Evolutionary conservation across 2,329 filamentous ascomycete species (phyloP), one percentile per base, ranked within the genome.

Genomic region (Allantophomopsis lycopodina): DNA sequence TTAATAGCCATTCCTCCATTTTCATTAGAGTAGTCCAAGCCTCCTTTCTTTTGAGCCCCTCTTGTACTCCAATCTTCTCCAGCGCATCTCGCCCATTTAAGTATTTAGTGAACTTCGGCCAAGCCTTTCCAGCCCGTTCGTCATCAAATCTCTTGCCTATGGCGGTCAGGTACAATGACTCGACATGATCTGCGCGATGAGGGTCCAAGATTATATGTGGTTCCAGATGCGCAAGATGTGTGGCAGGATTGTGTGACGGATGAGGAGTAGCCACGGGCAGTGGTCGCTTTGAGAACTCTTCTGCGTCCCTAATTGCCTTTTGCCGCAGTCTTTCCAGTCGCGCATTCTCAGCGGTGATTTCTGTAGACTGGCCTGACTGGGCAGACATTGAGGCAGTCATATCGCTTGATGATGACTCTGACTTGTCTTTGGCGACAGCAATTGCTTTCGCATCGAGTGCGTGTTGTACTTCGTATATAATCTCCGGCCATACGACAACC

Each of bases 31-130:
- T 63, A 36, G 73, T 71, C 65, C 83, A 87, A 12, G 86, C 70
- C 49, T 83, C 79, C 61, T 89, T 93, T 41, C 86, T 69, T 64
- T 91, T 94, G 63, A 93, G 71, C 5, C 83, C 83, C 60, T 95
- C 86, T 41, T 81, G 72, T n/a, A 91, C 64, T 1, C 83, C 76
- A 47, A 98, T 82, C 50, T 88, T 79, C 62, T 98, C 91, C 43
- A 96, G 66, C 2, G 88, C 80, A 53, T 82, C 79, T 41, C 71
- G 73, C 1, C 91, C 91, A 56, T 96, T 88, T 50, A 96, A 85
- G 58, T 95, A 91, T 57, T 83, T 85, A 51, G 79, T 71, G 50
- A 94, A 76, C 35, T 71, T 65, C 2, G 76, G 73, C 82, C 87
- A 94, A 36, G 73, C 70, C 41, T 75, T 70, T 33, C 73, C 68